Evolutionary conservation across 192 early-diverging fungal genomes (phyloP), one percentile per base, ranked within the genome.

Genomic region (Dissophora ornata): DNA sequence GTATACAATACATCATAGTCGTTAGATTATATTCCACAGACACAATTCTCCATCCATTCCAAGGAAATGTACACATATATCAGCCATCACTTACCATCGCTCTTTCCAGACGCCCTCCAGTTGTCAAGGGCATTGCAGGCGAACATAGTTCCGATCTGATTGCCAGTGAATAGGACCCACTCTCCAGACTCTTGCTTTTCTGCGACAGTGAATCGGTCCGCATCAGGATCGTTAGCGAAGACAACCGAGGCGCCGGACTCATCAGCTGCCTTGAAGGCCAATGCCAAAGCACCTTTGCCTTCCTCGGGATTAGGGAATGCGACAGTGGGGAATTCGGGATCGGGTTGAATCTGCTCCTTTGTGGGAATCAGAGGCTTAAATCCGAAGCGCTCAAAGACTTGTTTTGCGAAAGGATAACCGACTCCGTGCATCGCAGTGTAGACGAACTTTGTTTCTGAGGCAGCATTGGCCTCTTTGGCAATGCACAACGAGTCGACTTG

Each of bases 361-460:
- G 91, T 89, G 11, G 80, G 57, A 21, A 89, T 79, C 62, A 89
- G 90, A 3, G 89, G 81, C 59, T 87, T 83, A 30, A 97, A 80
- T 26, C 86, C 86, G 69, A 97, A 93, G 12, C 71, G 55, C 49
- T 88, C 83, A 57, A 95, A 84, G 13, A 91, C 85, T 34, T 84
- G 79, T 21, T 86, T 79, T 3, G 92, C 94, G 82, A 90, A 94
- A 16, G 86, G 87, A 9, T 84, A 80, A 22, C 96, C 96, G 29
- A 98, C 95, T 51, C 96, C 96, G 65, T 98, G 96, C 96, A 98
- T 97, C 18, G 96, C 88, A 22, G 95, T 98, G 71, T 97, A 97
- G 16, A 92, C 91, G 74, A 93, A 92, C 68, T 87, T 86, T 25
- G 91, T 54, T 28, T 80, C 66, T 3, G 85, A 78, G 2, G 60